Conservation (phyloP, 148 eudicot species). For the Nyssa sinensis region DNA sequence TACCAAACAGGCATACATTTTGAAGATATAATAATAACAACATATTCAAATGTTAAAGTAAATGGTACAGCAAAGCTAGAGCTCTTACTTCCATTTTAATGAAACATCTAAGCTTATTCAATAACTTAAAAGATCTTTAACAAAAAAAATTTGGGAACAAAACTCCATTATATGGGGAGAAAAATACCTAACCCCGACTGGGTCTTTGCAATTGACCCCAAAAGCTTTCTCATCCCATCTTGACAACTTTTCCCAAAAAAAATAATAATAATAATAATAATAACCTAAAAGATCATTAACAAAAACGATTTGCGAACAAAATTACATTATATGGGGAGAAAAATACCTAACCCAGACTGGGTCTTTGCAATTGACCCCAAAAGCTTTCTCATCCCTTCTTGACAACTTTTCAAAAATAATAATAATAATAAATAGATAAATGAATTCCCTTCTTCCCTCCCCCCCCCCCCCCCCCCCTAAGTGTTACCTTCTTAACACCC, state of each 20-base stretch:
- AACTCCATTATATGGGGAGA: conserved; percentile 4
- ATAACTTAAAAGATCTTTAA: conserved; percentile 19
- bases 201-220: conserved; percentile 47
- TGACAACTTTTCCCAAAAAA: too few relatives aligned
- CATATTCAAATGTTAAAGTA: neutral
- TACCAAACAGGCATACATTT: neutral
- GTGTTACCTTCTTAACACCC: conserved; percentile 16
- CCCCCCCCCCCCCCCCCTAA: conserved; percentile 17
- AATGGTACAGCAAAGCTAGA: conserved; percentile 10
- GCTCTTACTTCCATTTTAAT: neutral
- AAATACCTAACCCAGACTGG: conserved; percentile 31
- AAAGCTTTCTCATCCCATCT: conserved; percentile 22
- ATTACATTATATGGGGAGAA: conserved; percentile 8
- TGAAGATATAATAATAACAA: neutral
- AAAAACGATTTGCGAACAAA: conserved; percentile 1
- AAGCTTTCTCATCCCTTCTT: conserved; percentile 26
- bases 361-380: conserved; percentile 46
- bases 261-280: too few relatives aligned
- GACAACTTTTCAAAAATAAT: conserved; percentile 22
- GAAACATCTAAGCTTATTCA: conserved; percentile 12
- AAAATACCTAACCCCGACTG: conserved; percentile 32
- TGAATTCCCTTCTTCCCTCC: conserved; percentile 13
- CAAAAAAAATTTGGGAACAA: conserved; percentile 1
- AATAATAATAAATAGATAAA: conserved; percentile 30
- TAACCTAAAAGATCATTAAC: conserved; percentile 18